Evolutionary conservation across 1,139 yeast species (phyloP), one percentile per base, ranked within the genome.

Genomic region (Pichia sp.): DNA sequence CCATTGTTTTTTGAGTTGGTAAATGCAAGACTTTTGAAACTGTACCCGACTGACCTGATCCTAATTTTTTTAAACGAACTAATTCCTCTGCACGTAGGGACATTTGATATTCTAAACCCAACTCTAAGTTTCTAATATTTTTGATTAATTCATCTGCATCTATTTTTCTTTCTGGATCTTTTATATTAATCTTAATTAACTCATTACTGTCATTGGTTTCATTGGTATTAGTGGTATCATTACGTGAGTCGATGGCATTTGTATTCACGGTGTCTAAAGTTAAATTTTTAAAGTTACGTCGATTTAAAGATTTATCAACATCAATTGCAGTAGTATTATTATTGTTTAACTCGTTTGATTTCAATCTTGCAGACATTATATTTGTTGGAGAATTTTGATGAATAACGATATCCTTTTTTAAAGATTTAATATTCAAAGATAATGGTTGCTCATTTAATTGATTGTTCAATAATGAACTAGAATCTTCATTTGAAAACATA

Each of bases 1-100:
- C 99, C 90, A 95, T 88, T 43, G 86, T 80, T 52, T 82, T 83
- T 58, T 91, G 89, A 6, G 93, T 83, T 19, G 98, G 97, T 4
- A 87, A 77, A 68, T 93, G 99, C 51, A 89, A 71, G 16, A 90
- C 95, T 65, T 90, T 89, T 50, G 88, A 76, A 4, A 93, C 99
- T 1, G 90, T 83, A 3, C 99, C 99, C 16, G 96, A 89, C 66
- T 89, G 91, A 9, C 99, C 99, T 34, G 89, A 77, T 13, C 99
- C 99, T 53, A 93, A 75, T 58, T 83, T 84, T 56, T 87, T 84
- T 52, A 93, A 69, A 31, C 83, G 80, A 27, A 89, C 79, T 45
- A 95, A 71, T 64, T 93, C 97, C 46, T 81, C 80, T 56, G 77
- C 82, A 53, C 77, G 75, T 50, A 87, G 73, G 53, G 80, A 78